Base-by-base conservation (phyloP, 768 basidiomycete genomes). In the Agrocybe praecox region DNA sequence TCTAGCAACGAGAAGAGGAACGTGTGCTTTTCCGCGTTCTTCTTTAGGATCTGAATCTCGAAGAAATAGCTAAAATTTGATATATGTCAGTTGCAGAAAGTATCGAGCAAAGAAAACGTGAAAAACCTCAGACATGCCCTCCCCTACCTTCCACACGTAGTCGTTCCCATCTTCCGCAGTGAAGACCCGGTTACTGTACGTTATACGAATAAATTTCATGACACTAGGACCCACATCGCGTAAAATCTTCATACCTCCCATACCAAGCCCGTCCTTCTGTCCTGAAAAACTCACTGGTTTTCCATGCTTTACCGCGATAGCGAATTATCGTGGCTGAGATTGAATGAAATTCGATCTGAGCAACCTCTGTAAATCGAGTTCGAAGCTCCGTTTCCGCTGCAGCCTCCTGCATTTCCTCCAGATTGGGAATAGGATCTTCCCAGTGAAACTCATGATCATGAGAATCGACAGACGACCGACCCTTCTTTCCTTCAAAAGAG, bases 91-190 rank as follows among this genome's bases (percentile, higher is more conserved):
- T n/a, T n/a, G n/a, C n/a, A n/a, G n/a, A n/a, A n/a, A n/a, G n/a
- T 4, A 42, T 5, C 9, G 36, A 15, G 23, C 22, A 18, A 29
- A 6, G 22, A 24, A 18, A 12, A 11, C 1, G 26, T 42, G 19
- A 36, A 6, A 2, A 33, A 62, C 64, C 29, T 62, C 56, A 23
- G 55, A 56, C 9, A 57, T 21, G 12, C 36, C 46, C 26, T 53
- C 34, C 5, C 50, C 55, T 60, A 67, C 58, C 46, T 63, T 58
- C 66, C 66, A 67, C 42, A 51, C 46, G 33, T 67, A 67, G 48
- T 62, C 56, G n/a, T 57, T 63, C 15, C 56, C 58, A 36, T 67
- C 64, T 14, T 53, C 52, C 6, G 58, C 66, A 8, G 42, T 55
- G 50, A 67, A 67, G 14, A 62, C 23, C 2, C 66, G 58, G 57